Percentiles rank a stretch among this genome's conserved stretches.
phyloP scores from a whole-genome alignment of 2,329 filamentous ascomycete genomes.

The Seiridium cupressi region DNA sequence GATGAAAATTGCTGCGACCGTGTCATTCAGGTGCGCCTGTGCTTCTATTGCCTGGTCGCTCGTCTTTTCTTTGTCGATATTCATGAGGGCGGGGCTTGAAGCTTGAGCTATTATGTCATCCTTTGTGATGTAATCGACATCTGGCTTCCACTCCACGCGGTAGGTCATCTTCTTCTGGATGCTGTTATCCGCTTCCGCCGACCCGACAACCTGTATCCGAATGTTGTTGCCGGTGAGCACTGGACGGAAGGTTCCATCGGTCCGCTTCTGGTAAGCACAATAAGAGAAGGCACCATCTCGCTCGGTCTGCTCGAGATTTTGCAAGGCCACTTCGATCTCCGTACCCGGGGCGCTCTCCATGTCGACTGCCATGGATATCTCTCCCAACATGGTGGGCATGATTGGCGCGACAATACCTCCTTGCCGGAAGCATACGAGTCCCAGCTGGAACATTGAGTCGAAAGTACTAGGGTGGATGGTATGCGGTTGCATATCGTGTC shows the following conservation, averaged over 20 bases:
- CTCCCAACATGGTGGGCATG: slow-evolving; percentile 10
- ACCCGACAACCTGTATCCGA: slow-evolving; percentile 1
- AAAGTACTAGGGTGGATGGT: slow-evolving; percentile 8
- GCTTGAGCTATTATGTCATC: slow-evolving; percentile 1
- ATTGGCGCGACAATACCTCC: slow-evolving; percentile 9
- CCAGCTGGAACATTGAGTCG: slow-evolving; percentile 8
- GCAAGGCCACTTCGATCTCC: slow-evolving; percentile 11
- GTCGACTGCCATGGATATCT: slow-evolving; percentile 8
- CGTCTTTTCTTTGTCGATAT: not conserved
- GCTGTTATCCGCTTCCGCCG: not conserved
- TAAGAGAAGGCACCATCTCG: slow-evolving; percentile 2
- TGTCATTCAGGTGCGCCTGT: slow-evolving; percentile 9
- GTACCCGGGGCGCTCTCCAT: slow-evolving; percentile 8
- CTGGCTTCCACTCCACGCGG: slow-evolving; percentile 10
- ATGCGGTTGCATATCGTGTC: slow-evolving; percentile 9
- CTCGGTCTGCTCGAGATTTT: slow-evolving; percentile 2
- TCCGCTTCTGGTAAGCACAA: slow-evolving; percentile 8
- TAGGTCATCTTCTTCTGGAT: slow-evolving; percentile 11
- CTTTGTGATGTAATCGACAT: slow-evolving; percentile 8
- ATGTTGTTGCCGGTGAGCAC: slow-evolving; percentile 6
- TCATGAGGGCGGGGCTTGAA: not conserved
- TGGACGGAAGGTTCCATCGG: slow-evolving; percentile 6
- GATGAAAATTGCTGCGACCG: slow-evolving; percentile 10
- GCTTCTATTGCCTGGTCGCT: not conserved
- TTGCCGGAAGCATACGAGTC: slow-evolving; percentile 3